Base-by-base conservation (phyloP, 768 basidiomycete species). In the Coprinopsis strossmayeri region DNA sequence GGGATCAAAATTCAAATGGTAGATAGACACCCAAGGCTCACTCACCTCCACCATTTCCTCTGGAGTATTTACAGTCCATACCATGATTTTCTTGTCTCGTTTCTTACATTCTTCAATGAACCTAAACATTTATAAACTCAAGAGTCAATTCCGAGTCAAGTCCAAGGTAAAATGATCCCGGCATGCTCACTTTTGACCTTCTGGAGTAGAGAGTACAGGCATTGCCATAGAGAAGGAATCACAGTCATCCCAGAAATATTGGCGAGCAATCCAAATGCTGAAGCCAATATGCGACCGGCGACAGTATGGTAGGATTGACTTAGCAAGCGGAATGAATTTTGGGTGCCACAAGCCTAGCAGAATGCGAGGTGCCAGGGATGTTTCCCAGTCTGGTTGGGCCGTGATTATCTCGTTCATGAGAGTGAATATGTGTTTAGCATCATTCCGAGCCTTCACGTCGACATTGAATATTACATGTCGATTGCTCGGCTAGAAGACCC, bases 51-150 rank as follows among this genome's bases (percentile, higher is more conserved):
- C 86, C 89, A 91, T 91, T 58, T 91, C 82, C 46, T 79, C 81
- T 5, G 81, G 81, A 39, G 82, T 75, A 59, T 98, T 98, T 21
- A 97, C 94, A 0, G 95, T 98, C 95, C 93, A 96, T 3, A 91
- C 90, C 78, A 92, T 85, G 48, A 97, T 56, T 55, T 76, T 74
- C 75, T 95, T 95, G 11, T 84, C 85, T 0, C 79, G 80, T 15
- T 61, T 71, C 61, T 82, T 82, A 69, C 90, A 93, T 56, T 92
- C 86, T 38, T 70, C 65, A 46, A 84, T 69, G 71, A 98, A 96
- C 69, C 93, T 77, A 27, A 37, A 45, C 40, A n/a, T n/a, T n/a
- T n/a, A n/a, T n/a, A n/a, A n/a, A n/a, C n/a, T n/a, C n/a, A n/a
- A n/a, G n/a, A n/a, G n/a, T n/a, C n/a, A n/a, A n/a, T n/a, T n/a